phyloP scores from a whole-genome alignment of 1,139 yeast species.

The Candida sp. region DNA sequence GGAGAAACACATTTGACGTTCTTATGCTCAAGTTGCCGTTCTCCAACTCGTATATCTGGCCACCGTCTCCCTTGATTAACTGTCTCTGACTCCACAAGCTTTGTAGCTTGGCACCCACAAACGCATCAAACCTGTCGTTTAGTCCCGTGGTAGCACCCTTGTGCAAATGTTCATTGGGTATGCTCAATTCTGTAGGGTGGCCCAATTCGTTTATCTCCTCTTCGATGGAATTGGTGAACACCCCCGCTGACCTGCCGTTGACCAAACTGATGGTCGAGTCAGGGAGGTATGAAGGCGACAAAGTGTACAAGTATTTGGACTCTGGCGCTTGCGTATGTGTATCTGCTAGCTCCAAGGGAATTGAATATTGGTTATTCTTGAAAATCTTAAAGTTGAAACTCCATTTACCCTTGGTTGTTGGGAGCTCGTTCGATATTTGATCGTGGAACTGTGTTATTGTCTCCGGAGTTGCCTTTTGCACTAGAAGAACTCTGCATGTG shows the following conservation, averaged over 20 bases:
- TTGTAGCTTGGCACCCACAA: constrained; percentile 61
- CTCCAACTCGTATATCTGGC: constrained; percentile 59
- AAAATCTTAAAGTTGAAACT: constrained; percentile 65
- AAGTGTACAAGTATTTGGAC: constrained; percentile 57
- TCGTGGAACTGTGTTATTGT: constrained; percentile 71
- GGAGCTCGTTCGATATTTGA: constrained; percentile 65
- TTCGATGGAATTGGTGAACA: constrained; percentile 42
- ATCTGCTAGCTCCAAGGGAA: constrained; percentile 41
- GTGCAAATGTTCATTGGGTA: constrained; percentile 43
- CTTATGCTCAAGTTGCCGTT: constrained; percentile 52
- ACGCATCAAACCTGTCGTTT: constrained; percentile 52
- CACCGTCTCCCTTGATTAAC: constrained; percentile 79
- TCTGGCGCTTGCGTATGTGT: constrained; percentile 36
- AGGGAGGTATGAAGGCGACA: constrained; percentile 57
- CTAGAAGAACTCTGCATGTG: constrained; percentile 45
- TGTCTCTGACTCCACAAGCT: constrained; percentile 77
- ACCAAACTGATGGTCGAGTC: constrained; percentile 57
- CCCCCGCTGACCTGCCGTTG: constrained; percentile 50
- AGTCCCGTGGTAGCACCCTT: constrained; percentile 53
- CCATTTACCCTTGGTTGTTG: constrained; percentile 66
- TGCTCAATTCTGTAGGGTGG: constrained; percentile 23
- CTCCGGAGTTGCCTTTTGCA: constrained; percentile 63
- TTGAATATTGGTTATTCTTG: constrained; percentile 60
- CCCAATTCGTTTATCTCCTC: constrained; percentile 36
- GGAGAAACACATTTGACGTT: constrained; percentile 73